Percentiles rank a stretch among this genome's conserved stretches.
phyloP scores from a whole-genome alignment of 495 filamentous ascomycete genomes.

The Penicillium fimorum region DNA sequence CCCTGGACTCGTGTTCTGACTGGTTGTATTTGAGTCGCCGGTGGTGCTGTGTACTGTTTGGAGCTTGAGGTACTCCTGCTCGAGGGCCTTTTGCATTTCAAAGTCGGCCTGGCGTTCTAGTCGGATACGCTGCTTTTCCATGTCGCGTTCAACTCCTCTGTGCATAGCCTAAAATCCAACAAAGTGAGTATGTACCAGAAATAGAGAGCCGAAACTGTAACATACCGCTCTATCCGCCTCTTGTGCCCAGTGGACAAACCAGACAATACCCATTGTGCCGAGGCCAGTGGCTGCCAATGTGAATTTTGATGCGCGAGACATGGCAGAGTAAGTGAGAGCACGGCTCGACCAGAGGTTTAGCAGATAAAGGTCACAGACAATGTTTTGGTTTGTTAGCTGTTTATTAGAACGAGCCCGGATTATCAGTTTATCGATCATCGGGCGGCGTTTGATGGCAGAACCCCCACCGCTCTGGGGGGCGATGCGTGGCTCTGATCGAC shows the following conservation, averaged over 20 bases:
- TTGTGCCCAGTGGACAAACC: slow-evolving; percentile 87
- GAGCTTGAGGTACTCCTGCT: slow-evolving; percentile 86
- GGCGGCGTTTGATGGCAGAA: slow-evolving; percentile 39
- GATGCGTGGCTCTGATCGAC: slow-evolving; percentile 39
- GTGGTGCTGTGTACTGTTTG: slow-evolving; percentile 59
- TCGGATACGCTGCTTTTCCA: slow-evolving; percentile 90
- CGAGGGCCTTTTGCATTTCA: slow-evolving; percentile 80
- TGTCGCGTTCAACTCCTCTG: slow-evolving; percentile 86
- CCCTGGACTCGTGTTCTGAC: slow-evolving; percentile 16
- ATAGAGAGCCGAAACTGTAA: slow-evolving; percentile 12
- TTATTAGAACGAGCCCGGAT: slow-evolving; percentile 22
- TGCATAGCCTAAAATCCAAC: slow-evolving; percentile 77
- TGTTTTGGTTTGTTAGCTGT: not conserved
- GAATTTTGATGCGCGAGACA: slow-evolving; percentile 87
- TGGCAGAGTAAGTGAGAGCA: slow-evolving; percentile 30
- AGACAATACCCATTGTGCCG: slow-evolving; percentile 71
- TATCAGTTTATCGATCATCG: slow-evolving; percentile 29
- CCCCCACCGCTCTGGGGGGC: slow-evolving; percentile 37
- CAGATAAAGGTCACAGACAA: slow-evolving; percentile 2
- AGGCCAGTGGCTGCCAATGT: slow-evolving; percentile 77
- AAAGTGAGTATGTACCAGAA: slow-evolving; percentile 8
- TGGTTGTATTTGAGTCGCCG: slow-evolving; percentile 21
- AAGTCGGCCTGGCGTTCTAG: slow-evolving; percentile 88
- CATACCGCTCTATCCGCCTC: slow-evolving; percentile 79
- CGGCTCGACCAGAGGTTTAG: not conserved